Percentiles rank a stretch among this genome's conserved stretches.
phyloP scores from a whole-genome alignment of 2,329 filamentous ascomycete species.

The Catunica adiposa region DNA sequence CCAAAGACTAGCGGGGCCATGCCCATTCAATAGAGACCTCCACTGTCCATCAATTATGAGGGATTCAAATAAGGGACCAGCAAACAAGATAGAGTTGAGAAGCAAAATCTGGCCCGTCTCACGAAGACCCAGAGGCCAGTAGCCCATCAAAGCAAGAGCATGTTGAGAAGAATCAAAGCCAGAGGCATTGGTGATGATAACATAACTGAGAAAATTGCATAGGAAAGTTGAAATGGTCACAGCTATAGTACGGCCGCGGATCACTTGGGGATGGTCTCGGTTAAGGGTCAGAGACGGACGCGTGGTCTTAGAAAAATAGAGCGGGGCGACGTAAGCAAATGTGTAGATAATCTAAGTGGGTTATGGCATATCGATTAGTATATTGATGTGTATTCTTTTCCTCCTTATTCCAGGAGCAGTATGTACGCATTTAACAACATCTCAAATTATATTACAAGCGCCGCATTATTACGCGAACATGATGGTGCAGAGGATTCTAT shows the following conservation, averaged over 20 bases:
- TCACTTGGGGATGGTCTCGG: constrained; percentile 77
- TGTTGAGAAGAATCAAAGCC: not conserved
- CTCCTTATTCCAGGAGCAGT: too few species aligned
- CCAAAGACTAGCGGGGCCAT: constrained; percentile 41
- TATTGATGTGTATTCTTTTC: too few species aligned
- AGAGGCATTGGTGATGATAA: constrained; percentile 32
- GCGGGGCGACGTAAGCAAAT: constrained; percentile 75
- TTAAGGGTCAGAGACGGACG: constrained; percentile 64
- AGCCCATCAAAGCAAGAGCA: constrained; percentile 44
- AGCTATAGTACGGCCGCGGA: constrained; percentile 66
- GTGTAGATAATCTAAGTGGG: constrained; percentile 58
- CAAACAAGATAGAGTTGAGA: constrained; percentile 64
- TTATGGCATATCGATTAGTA: too few species aligned
- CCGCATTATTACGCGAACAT: too few species aligned
- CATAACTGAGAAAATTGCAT: constrained; percentile 45
- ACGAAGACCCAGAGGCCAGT: constrained; percentile 55
- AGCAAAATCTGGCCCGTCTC: constrained; percentile 50
- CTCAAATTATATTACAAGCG: too few species aligned
- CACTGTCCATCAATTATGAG: constrained; percentile 57
- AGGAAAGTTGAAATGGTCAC: constrained; percentile 60
- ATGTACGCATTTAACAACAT: too few species aligned
- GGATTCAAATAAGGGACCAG: constrained; percentile 67
- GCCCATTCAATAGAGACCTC: constrained; percentile 43
- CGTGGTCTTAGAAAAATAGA: constrained; percentile 69
- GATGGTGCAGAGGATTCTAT: too few species aligned